Base-by-base conservation (phyloP, 805 yeast species). In the Saccharomycopsis sp. region DNA sequence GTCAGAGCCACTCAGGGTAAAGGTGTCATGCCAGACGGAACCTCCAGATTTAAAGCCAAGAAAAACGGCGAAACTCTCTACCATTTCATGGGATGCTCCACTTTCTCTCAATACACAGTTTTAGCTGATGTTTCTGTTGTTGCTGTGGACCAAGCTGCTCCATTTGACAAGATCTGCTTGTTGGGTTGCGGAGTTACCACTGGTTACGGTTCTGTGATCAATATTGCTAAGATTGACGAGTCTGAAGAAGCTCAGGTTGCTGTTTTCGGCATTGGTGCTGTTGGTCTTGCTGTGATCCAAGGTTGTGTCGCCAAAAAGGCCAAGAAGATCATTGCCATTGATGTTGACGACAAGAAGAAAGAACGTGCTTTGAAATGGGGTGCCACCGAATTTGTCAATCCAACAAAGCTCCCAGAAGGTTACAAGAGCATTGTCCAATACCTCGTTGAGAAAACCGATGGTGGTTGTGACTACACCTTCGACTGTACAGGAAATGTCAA, bases 21-120 rank as follows among this genome's bases (percentile, higher is more conserved):
- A 69, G 99, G 99, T 72, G 87, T 92, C 59, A 88, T 94, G 97
- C 99, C 99, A 62, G 99, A 94, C 71, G 99, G 98, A 20, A 92
- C 99, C 54, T 73, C 88, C 51, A 84, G 99, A 73, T 92, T 94
- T 78, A 83, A 79, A 63, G 83, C 87, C 70, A 70, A 71, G 63
- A 72, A 75, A 53, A 84, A 85, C 68, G 99, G 99, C 64, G 80
- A 94, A 75, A 81, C 84, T 50, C 73, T 94, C 57, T 78, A 84
- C 67, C 98, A 94, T 74, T 94, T 89, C 73, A 94, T 94, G 99
- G 99, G 99, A 53, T 89, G 97, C 73, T 92, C 98, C 40, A 88
- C 97, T 29, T 94, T 94, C 74, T 84, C 97, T 44, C 96, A 94
- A 76, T 94, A 94, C 73, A 92, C 99, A 14, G 99, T 94, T 58